Conservation (phyloP, 1,284 basidiomycete species). For the Apiotrichum brassicae region DNA sequence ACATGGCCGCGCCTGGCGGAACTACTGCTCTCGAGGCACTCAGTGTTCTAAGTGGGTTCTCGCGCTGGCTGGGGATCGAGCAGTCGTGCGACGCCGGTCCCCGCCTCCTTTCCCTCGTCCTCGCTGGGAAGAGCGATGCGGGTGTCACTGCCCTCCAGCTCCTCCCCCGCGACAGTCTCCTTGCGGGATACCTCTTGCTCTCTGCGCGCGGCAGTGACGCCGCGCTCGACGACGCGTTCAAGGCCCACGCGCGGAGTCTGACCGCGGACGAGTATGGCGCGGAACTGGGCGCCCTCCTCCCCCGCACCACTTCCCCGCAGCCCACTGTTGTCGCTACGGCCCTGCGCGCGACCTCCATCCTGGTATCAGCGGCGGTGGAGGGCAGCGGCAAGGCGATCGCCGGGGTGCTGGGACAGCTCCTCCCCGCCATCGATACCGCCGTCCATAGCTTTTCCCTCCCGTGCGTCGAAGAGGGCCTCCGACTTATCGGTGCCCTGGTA, state of each 20-base stretch:
- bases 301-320: neutral
- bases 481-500: conserved; percentile 6
- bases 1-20: neutral
- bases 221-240: conserved; percentile 1
- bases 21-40: neutral
- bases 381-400: conserved; percentile 11
- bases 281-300: neutral
- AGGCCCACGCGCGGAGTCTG: neutral
- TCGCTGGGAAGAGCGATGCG: neutral
- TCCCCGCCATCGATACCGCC: conserved; percentile 3
- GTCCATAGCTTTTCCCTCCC: neutral
- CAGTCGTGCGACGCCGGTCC: neutral
- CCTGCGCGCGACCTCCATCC: conserved; percentile 8
- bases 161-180: neutral
- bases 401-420: conserved; percentile 3
- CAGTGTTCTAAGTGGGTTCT: conserved; percentile 3
- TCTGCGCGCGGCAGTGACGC: neutral
- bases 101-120: conserved; percentile 2
- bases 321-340: neutral
- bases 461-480: conserved; percentile 5
- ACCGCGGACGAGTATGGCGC: neutral
- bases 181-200: conserved; percentile 12
- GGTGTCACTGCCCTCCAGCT: conserved; percentile 7
- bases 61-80: neutral
- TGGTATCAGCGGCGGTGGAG: conserved; percentile 11